Conservation (phyloP, 1,284 basidiomycete genomes). For the Trichosporon ovoides region DNA sequence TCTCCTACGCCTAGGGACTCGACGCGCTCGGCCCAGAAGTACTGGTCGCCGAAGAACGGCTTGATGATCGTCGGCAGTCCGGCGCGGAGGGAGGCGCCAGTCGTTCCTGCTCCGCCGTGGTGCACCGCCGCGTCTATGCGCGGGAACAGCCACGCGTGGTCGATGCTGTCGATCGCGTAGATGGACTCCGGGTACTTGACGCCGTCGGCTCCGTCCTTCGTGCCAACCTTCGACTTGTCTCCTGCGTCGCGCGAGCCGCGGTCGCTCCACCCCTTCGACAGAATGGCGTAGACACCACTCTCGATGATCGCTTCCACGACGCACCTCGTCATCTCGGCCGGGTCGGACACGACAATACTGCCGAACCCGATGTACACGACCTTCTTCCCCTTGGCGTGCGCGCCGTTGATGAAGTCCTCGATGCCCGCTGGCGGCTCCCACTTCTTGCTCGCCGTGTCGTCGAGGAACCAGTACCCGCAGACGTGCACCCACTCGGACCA, state of each 20-base stretch:
- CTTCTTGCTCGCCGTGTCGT: conserved; percentile 65
- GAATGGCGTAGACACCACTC: conserved; percentile 80
- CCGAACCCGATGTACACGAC: conserved; percentile 98
- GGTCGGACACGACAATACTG: conserved; percentile 95
- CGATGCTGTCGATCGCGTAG: conserved; percentile 74
- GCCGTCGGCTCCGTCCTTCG: conserved; percentile 35
- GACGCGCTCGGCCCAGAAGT: conserved; percentile 92
- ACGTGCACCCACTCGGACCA: conserved; percentile 99
- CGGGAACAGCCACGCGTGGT: conserved; percentile 95
- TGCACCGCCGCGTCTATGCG: conserved; percentile 93
- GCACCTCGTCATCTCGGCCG: conserved; percentile 80
- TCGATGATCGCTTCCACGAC: conserved; percentile 81
- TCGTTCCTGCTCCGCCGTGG: conserved; percentile 94
- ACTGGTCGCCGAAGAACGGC: conserved; percentile 97
- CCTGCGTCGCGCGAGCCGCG: conserved; percentile 60
- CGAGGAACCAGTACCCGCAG: conserved; percentile 87
- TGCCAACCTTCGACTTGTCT: conserved; percentile 22
- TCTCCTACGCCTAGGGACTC: conserved; percentile 87
- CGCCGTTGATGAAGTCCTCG: conserved; percentile 71
- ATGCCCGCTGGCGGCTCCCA: conserved; percentile 80
- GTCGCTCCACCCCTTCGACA: conserved; percentile 98
- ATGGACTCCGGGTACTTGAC: conserved; percentile 66
- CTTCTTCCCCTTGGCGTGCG: conserved; percentile 71
- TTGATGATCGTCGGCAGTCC: conserved; percentile 80
- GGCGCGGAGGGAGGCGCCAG: conserved; percentile 77